Evolutionary conservation across 2,329 filamentous ascomycete species (phyloP), one percentile per base, ranked within the genome.

Genomic region (Colletotrichum plurivorum): DNA sequence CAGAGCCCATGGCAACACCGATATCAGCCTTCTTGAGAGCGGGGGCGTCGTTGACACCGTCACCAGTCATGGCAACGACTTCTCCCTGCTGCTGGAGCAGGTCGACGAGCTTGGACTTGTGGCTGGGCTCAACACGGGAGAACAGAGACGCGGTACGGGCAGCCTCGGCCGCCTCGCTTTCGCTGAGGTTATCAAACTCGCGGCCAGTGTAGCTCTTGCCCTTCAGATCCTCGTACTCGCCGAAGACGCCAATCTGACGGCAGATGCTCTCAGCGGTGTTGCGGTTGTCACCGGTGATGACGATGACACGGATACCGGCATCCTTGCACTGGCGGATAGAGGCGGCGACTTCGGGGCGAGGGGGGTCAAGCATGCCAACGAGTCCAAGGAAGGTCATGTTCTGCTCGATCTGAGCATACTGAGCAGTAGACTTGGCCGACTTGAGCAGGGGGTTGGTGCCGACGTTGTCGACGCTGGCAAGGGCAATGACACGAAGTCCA

Each of bases 11-110:
- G 67, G 96, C 97, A 71, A 99, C 94, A 83, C 96, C 96, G 83
- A 99, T 99, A 78, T 99, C 96, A 45, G 96, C 94, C 85, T 98
- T 98, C 88, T 99, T 99, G 76, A 99, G 87, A 16, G 96, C 96
- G 54, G 96, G 96, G 5, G 96, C 96, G 81, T 99, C 96, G 77
- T 99, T 99, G 81, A 99, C 96, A 81, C 96, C 96, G 77, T 99
- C 96, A 77, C 96, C 96, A 74, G 96, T 99, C 96, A 99, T 99
- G 73, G 96, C 96, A 72, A 99, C 97, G 51, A 99, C 96, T 79
- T 99, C 94, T 70, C 94, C 94, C 58, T 93, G 87, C 67, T 93
- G 94, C 80, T 99, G 97, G 53, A 99, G 92, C 52, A 99, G 91
- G 79, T 99, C 96, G 55, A 99, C 95, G 53, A 99, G 90, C 82